Evolutionary conservation across 116 monocot species (phyloP).

Genomic region (Phalaenopsis hybrid): DNA sequence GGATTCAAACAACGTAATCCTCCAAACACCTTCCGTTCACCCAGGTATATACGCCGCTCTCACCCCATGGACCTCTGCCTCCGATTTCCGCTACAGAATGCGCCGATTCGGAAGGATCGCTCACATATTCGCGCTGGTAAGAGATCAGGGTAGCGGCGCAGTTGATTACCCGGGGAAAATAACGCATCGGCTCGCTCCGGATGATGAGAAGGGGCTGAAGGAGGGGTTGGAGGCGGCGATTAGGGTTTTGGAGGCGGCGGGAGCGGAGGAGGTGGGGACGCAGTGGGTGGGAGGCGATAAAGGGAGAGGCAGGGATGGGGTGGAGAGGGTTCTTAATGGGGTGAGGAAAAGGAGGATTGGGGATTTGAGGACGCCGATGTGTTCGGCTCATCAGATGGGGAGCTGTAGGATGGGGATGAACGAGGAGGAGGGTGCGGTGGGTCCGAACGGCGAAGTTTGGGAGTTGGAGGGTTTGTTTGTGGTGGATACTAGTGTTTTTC

Average conservation of each 20-base stretch:
- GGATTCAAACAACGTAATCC: conserved; percentile 19
- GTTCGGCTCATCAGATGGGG: conserved; percentile 63
- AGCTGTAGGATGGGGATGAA: conserved; percentile 43
- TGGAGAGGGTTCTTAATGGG: conserved; percentile 13
- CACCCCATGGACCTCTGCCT: conserved; percentile 46
- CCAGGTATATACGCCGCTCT: conserved; percentile 59
- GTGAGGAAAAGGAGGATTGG: conserved; percentile 14
- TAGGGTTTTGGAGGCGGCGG: conserved; percentile 46
- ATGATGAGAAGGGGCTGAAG: conserved; percentile 29
- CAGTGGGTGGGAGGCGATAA: conserved; percentile 20
- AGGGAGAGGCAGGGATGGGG: conserved; percentile 4
- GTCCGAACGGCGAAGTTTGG: conserved; percentile 36
- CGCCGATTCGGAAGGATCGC: conserved; percentile 51
- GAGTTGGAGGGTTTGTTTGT: conserved; percentile 46
- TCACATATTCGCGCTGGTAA: conserved; percentile 46
- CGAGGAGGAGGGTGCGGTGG: conserved; percentile 24
- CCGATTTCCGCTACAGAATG: conserved; percentile 53
- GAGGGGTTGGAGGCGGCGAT: conserved; percentile 24
- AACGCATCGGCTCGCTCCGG: conserved; percentile 8
- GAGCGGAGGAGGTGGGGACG: conserved; percentile 51
- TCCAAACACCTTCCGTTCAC: conserved; percentile 66
- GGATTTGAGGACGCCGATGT: conserved; percentile 12
- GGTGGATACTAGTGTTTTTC: conserved; percentile 39
- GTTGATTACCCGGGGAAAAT: conserved; percentile 17
- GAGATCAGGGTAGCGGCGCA: conserved; percentile 27